These are phyloP conservation scores for Kwoniella dejecticola DNA, from an alignment of 768 basidiomycete genomes.

Conservation along the genomic window DNA sequence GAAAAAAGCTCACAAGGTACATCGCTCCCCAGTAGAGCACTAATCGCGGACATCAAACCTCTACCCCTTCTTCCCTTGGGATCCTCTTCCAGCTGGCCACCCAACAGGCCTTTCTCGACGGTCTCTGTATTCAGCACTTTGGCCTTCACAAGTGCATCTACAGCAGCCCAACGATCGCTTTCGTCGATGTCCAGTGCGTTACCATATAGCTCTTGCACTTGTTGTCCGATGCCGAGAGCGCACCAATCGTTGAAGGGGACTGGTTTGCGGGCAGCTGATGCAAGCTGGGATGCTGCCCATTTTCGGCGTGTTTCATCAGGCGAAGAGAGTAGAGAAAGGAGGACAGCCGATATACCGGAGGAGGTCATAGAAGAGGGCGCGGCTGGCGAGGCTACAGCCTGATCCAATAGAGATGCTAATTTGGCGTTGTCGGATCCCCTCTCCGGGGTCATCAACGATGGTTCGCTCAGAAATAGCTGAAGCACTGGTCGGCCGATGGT, in stretches of 20 bases:
- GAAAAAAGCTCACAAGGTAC: slow-evolving; percentile 25
- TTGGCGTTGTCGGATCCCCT: slow-evolving; percentile 11
- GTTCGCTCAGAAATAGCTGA: slow-evolving; percentile 45
- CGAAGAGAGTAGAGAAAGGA: slow-evolving; percentile 30
- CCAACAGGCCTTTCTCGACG: slow-evolving; percentile 38
- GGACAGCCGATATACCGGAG: slow-evolving; percentile 25
- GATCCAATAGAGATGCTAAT: slow-evolving; percentile 25
- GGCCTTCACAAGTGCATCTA: slow-evolving; percentile 23
- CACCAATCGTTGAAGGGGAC: slow-evolving; percentile 40
- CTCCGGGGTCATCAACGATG: slow-evolving; percentile 21
- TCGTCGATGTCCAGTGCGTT: neutral
- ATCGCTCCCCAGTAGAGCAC: slow-evolving; percentile 28
- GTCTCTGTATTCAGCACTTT: slow-evolving; percentile 27
- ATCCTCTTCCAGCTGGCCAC: slow-evolving; percentile 8
- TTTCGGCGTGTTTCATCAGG: slow-evolving; percentile 3
- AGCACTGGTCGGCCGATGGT: slow-evolving; percentile 29
- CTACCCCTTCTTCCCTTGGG: slow-evolving; percentile 13
- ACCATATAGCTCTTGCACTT: slow-evolving; percentile 31
- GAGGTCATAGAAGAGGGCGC: slow-evolving; percentile 2
- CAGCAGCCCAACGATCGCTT: slow-evolving; percentile 22
- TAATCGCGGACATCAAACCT: slow-evolving; percentile 35
- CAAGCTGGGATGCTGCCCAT: slow-evolving; percentile 38
- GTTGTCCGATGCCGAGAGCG: slow-evolving; percentile 33
- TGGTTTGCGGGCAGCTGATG: slow-evolving; percentile 28
- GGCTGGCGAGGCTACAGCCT: slow-evolving; percentile 4